These are phyloP conservation scores for Aspergillus ellipticus DNA, from an alignment of 495 filamentous ascomycete genomes.

Conservation along the genomic window DNA sequence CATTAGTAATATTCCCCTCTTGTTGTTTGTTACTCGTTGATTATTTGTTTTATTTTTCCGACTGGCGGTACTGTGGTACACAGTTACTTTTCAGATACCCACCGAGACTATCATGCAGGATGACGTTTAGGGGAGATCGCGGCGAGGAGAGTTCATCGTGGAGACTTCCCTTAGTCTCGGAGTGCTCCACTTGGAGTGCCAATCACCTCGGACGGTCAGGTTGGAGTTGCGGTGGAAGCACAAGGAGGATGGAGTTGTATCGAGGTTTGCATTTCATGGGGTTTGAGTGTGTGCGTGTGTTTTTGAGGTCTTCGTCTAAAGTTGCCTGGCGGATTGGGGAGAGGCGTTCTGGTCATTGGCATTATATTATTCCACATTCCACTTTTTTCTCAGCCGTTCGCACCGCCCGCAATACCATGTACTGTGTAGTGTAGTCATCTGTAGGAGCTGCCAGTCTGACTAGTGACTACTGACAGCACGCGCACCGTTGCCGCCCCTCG, in stretches of 20 bases:
- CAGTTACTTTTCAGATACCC: not conserved
- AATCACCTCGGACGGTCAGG: not conserved
- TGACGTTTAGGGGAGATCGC: constrained; percentile 13
- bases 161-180: not conserved
- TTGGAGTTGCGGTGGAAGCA: not conserved
- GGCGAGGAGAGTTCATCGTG: not conserved
- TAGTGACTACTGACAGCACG: not conserved
- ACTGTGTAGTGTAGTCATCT: not conserved
- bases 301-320: not conserved
- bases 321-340: not conserved
- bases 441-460: too few species aligned
- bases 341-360: too few species aligned
- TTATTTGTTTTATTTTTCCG: not conserved
- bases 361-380: too few species aligned
- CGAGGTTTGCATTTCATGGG: not conserved
- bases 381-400: too few species aligned
- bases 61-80: not conserved
- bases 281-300: not conserved
- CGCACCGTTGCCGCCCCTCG: not conserved
- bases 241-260: not conserved
- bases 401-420: not conserved
- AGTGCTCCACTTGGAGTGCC: not conserved
- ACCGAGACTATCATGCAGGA: constrained; percentile 9
- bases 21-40: constrained; percentile 1
- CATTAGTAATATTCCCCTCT: not conserved